Base-by-base conservation (phyloP, 2,329 filamentous ascomycete species). In the Meredithiella fracta region DNA sequence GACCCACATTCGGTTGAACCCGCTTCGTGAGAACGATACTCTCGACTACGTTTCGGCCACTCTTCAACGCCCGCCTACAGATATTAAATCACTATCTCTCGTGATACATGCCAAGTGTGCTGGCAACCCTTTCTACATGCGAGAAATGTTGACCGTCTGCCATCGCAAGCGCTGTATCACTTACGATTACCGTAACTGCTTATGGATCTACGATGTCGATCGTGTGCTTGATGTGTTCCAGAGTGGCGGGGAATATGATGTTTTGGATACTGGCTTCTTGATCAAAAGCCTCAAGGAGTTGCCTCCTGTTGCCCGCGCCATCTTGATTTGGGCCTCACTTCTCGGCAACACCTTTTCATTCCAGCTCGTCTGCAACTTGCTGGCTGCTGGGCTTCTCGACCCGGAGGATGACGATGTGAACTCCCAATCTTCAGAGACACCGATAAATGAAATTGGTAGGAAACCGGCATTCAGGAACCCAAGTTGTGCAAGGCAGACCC, bases 51-150 rank as follows among this genome's bases (percentile, higher is more conserved):
- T 96, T 22, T 80, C 87, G 6, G 76, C 82, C 40, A 94, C 90
- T 0, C 77, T 97, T 51, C 87, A 86, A 63, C 77, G 86, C 56
- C 72, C 80, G 0, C 77, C 76, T 57, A 80, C 86, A 34, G 85
- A 88, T 50, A 78, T 92, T 1, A 71, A 86, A 1, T 83, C 89
- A 0, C 72, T 97, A 17, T 85, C 86, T 1, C 79, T 89, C 5
- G 86, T 95, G 8, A 80, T 96, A 4, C 86, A 94, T 65, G 89
- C 91, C 63, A 94, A 92, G 69, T 91, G 86, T 7, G 79, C 79
- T 25, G 90, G 90, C 1, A 95, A 94, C 60, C 84, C 89, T 0
- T 96, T 95, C 64, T 94, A 92, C 64, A 85, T 95, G 66, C 78
- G 87, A 56, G 87, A 95, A 68, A 94, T 96, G 77, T 76, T 96